Evolutionary conservation across 768 basidiomycete species (phyloP).

Genomic region (Auricularia heimuer): DNA sequence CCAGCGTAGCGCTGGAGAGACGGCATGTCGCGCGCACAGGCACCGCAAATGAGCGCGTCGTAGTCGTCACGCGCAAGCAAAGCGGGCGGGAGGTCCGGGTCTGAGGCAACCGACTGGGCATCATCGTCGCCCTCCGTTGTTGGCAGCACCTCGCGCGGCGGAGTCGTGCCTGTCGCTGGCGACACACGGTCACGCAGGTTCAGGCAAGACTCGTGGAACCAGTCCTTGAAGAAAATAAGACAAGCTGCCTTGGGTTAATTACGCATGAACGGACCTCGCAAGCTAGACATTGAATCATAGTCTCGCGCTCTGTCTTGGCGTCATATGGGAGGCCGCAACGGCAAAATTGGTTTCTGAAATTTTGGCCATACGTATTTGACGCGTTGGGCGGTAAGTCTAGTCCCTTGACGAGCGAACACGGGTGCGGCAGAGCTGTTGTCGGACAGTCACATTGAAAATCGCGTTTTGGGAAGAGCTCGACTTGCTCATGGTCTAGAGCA

Average conservation of each 20-base stretch:
- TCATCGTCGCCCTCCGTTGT: conserved; percentile 32
- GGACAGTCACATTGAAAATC: conserved; percentile 81
- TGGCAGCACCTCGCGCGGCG: conserved; percentile 30
- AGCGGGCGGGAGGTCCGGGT: conserved; percentile 52
- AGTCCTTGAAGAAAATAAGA: conserved; percentile 42
- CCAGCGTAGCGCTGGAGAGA: conserved; percentile 56
- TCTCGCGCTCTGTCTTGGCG: conserved; percentile 61
- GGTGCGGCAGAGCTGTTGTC: conserved; percentile 46
- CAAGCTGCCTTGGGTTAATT: too few species aligned
- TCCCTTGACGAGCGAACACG: conserved; percentile 52
- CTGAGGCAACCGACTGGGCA: conserved; percentile 46
- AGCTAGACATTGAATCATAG: conserved; percentile 80
- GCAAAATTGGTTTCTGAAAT: conserved; percentile 63
- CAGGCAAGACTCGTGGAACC: conserved; percentile 87
- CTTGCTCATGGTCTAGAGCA: conserved; percentile 35
- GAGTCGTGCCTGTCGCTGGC: conserved; percentile 26
- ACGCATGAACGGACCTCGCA: conserved; percentile 50
- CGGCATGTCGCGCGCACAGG: conserved; percentile 50
- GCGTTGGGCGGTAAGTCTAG: conserved; percentile 42
- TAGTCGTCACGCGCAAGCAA: conserved; percentile 61
- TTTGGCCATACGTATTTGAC: conserved; percentile 60
- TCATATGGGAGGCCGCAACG: conserved; percentile 67
- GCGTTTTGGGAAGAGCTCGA: conserved; percentile 82
- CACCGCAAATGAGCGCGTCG: conserved; percentile 63
- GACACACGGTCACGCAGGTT: conserved; percentile 53